Percentiles rank a stretch among this genome's conserved stretches.
Evolutionary conservation across 441 rosid species (phyloP).

Genomic region (Populus tomentosa): DNA sequence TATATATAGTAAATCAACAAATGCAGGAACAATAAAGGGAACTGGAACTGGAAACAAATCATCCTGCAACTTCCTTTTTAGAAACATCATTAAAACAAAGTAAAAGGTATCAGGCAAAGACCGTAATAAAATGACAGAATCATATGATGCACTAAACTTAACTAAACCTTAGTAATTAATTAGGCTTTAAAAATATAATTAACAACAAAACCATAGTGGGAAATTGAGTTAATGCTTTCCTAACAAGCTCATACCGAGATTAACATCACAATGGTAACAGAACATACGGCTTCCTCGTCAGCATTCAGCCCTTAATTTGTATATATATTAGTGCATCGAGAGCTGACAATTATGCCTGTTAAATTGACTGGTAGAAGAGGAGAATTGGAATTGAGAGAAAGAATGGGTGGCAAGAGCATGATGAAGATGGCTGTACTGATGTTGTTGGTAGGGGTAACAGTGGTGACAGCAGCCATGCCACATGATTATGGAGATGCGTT

Average conservation of each 20-base stretch:
- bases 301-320: no score
- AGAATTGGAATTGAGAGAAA: background rate
- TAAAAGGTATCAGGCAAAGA: no score
- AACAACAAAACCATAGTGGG: no score
- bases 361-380: background rate
- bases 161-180: background rate
- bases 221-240: no score
- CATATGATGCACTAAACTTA: no score
- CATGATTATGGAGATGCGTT: slow-evolving; percentile 70
- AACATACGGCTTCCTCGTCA: no score
- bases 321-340: background rate
- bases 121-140: no score
- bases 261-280: no score
- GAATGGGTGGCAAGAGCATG: background rate
- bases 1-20: no score
- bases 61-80: background rate
- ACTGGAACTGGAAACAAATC: background rate
- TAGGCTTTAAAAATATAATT: no score
- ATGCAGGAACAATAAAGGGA: background rate
- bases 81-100: no score
- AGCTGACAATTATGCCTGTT: background rate
- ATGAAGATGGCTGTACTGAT: background rate
- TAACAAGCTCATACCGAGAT: no score
- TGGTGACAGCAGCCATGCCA: slow-evolving; percentile 1
- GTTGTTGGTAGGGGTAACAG: slow-evolving; percentile 3